Percentiles rank a stretch among this genome's conserved stretches.
Evolutionary conservation across 2,329 filamentous ascomycete species (phyloP).

Genomic region (Aspergillus sp.): DNA sequence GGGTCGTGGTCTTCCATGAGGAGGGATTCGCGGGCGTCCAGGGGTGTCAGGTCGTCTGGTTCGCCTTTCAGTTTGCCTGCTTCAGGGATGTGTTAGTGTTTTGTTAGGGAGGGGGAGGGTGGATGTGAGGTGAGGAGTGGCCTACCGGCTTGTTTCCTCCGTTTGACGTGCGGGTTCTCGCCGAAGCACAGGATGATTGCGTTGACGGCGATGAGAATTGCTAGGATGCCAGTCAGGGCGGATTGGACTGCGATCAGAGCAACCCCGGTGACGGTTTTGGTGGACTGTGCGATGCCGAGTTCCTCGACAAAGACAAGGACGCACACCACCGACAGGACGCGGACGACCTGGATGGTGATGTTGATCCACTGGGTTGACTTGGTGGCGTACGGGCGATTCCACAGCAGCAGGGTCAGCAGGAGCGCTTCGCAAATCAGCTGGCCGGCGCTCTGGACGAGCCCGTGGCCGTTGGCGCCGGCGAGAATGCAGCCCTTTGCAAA

Average conservation of each 20-base stretch:
- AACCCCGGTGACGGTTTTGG: conserved; percentile 88
- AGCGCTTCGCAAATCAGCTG: conserved; percentile 73
- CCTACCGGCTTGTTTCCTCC: conserved; percentile 83
- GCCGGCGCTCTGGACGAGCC: conserved; percentile 67
- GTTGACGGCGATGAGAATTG: conserved; percentile 81
- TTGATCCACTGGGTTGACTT: conserved; percentile 89
- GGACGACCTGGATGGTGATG: conserved; percentile 79
- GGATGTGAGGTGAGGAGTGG: too few relatives aligned
- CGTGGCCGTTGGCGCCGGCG: conserved; percentile 75
- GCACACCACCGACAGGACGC: conserved; percentile 78
- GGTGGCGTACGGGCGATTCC: conserved; percentile 77
- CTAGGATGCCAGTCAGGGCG: conserved; percentile 68
- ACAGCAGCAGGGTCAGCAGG: conserved; percentile 70
- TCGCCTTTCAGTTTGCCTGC: conserved; percentile 68
- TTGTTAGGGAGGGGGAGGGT: conserved; percentile 6
- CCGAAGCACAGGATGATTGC: conserved; percentile 73
- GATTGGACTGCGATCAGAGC: conserved; percentile 88
- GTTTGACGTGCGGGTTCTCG: conserved; percentile 81
- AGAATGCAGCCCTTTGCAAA: conserved; percentile 81
- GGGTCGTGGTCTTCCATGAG: conserved; percentile 57
- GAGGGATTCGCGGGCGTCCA: conserved; percentile 63
- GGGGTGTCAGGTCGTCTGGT: conserved; percentile 71
- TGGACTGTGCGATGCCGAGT: conserved; percentile 79
- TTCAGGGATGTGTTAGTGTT: conserved; percentile 8
- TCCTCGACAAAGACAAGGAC: conserved; percentile 91